Evolutionary conservation across 1,139 yeast species (phyloP).

Genomic region (Kodamaea derodonti): DNA sequence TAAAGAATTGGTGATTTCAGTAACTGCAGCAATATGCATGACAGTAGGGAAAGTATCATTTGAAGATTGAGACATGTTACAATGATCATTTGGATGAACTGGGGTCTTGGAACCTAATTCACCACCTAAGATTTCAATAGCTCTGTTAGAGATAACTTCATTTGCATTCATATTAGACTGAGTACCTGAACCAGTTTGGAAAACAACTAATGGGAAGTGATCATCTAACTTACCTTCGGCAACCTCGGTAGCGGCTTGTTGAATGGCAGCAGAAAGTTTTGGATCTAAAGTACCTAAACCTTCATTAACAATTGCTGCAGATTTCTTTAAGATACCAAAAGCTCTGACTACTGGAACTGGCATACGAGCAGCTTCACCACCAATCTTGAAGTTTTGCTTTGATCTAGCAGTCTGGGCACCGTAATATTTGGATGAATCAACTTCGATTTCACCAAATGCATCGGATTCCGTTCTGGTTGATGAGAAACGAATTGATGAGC

Average conservation of each 20-base stretch:
- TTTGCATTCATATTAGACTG: slow-evolving; percentile 99
- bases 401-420: slow-evolving; percentile 99
- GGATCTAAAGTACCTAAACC: slow-evolving; percentile 79
- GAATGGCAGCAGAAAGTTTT: slow-evolving; percentile 76
- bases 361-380: slow-evolving; percentile 84
- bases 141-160: slow-evolving; percentile 96
- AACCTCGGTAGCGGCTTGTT: slow-evolving; percentile 94
- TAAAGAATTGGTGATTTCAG: slow-evolving; percentile 72
- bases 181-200: slow-evolving; percentile 98
- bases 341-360: slow-evolving; percentile 90
- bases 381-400: slow-evolving; percentile 88
- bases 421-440: slow-evolving; percentile 82
- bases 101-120: slow-evolving; percentile 85
- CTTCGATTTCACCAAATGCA: slow-evolving; percentile 95
- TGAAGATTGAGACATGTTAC: slow-evolving; percentile 96
- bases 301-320: slow-evolving; percentile 90
- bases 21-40: slow-evolving; percentile 98
- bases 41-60: slow-evolving; percentile 99
- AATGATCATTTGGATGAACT: slow-evolving; percentile 98
- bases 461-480: slow-evolving; percentile 77
- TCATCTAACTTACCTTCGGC: slow-evolving; percentile 86
- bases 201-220: slow-evolving; percentile 96
- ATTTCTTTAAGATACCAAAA: slow-evolving; percentile 89
- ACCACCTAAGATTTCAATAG: slow-evolving; percentile 94
- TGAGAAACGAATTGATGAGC: slow-evolving; percentile 20